Evolutionary conservation across 73 alveolate species (phyloP).

Genomic region (Paramecium sonneborni): DNA sequence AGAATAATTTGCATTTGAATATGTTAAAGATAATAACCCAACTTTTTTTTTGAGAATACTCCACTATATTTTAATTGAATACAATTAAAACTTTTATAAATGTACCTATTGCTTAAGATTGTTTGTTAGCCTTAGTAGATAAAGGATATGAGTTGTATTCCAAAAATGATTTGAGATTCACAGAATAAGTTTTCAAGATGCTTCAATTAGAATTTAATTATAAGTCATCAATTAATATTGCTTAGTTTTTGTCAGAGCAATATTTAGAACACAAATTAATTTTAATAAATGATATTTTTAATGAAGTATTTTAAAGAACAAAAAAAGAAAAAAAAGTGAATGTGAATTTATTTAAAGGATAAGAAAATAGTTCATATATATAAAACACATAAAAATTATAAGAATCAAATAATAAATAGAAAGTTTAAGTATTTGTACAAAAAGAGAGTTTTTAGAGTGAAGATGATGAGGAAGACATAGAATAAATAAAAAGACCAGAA

Average conservation of each 20-base stretch:
- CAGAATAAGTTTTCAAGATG: neutral
- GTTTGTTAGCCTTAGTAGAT: conserved; percentile 1
- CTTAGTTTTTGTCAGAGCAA: neutral
- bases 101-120: neutral
- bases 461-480: neutral
- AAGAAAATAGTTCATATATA: neutral
- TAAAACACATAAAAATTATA: neutral
- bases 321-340: neutral
- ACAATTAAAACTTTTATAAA: neutral
- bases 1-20: neutral
- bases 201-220: neutral
- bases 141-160: neutral
- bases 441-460: neutral
- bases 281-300: neutral
- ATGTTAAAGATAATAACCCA: conserved; percentile 16
- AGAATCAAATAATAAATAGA: neutral
- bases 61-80: neutral
- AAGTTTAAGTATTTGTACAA: neutral
- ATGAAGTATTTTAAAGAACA: neutral
- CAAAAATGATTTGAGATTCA: neutral
- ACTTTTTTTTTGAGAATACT: conserved; percentile 9
- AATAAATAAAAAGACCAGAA: neutral
- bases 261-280: neutral
- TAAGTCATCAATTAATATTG: neutral
- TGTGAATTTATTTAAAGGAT: neutral